phyloP scores from a whole-genome alignment of 2,329 filamentous ascomycete species.

The Decorospora gaudefroyi region DNA sequence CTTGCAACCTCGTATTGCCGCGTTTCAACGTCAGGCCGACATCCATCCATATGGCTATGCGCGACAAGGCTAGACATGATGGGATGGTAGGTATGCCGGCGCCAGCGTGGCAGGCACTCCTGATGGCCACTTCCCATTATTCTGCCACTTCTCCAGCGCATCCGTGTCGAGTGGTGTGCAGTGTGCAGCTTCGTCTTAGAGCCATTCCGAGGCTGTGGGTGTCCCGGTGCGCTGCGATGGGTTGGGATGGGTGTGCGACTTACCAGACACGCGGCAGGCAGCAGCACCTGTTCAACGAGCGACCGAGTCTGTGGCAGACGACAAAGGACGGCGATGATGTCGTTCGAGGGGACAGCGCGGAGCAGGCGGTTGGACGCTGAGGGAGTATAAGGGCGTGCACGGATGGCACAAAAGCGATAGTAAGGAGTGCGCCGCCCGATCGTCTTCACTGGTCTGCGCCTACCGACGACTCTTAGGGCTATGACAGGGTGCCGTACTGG shows the following conservation, averaged over 20 bases:
- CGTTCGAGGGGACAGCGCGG: conserved; percentile 5
- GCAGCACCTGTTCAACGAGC: conserved; percentile 14
- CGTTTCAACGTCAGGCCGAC: conserved; percentile 14
- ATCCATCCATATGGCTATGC: conserved; percentile 5
- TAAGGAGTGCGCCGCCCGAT: conserved; percentile 20
- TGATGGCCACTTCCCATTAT: conserved; percentile 6
- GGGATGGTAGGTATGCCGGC: too few relatives aligned
- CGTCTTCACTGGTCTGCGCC: conserved; percentile 14
- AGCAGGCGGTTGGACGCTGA: conserved; percentile 7
- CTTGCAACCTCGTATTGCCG: conserved; percentile 13
- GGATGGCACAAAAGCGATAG: conserved; percentile 12
- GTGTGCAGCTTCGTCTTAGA: background rate
- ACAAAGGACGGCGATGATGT: conserved; percentile 4
- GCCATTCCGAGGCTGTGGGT: conserved; percentile 13
- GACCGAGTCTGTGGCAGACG: conserved; percentile 12
- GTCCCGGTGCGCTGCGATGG: conserved; percentile 9
- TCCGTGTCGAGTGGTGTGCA: conserved; percentile 5
- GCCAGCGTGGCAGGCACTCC: conserved; percentile 7
- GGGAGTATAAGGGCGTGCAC: conserved; percentile 14
- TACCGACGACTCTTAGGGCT: too few relatives aligned
- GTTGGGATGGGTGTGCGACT: conserved; percentile 17
- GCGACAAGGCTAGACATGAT: background rate
- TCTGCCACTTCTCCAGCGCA: conserved; percentile 4
- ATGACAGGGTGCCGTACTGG: conserved; percentile 13
- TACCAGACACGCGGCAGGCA: conserved; percentile 21